Evolutionary conservation across 495 filamentous ascomycete genomes (phyloP), one percentile per base, ranked within the genome.

Genomic region (Aspergillus wentii): DNA sequence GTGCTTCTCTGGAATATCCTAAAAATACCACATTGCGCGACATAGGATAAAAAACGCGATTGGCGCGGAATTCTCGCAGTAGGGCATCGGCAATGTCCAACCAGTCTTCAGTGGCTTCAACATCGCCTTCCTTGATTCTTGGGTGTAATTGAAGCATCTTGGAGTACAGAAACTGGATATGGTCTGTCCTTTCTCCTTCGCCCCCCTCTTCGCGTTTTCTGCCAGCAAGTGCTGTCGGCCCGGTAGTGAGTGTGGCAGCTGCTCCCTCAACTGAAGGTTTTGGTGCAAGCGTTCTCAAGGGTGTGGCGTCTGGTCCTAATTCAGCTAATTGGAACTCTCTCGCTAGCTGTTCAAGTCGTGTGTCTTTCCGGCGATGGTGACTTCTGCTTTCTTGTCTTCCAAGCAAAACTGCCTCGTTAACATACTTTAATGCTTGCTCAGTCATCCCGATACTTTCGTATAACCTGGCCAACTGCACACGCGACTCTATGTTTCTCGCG

Each of bases 61-160:
- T 84, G 8, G 77, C 74, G 25, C 82, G 73, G 56, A 95, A 97
- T 38, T 89, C 86, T 46, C 89, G 76, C 13, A 89, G 70, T 14
- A 96, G 68, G 35, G 77, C 73, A 51, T 79, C 76, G 0, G 87
- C 86, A 21, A 81, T 81, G 44, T 80, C 71, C 56, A 94, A 79
- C 82, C 86, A 95, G 19, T 78, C 71, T 14, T 69, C 59, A 11
- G 62, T 71, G 10, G 79, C 76, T 31, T 73, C 61, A 2, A 54
- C 33, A 33, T 79, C 68, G 1, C 80, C 80, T 8, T 56, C 56
- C 44, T 72, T 62, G 16, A 79, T 66, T 0, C 50, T 51, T 3
- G 68, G 65, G 16, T 71, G 63, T 9, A 83, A 48, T n/a, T 71
- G 65, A 33, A 64, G 56, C 41, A 86, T 54, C 23, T 72, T 72